Conservation (phyloP, 2,329 filamentous ascomycete species). For the Ophiocordyceps australis region DNA sequence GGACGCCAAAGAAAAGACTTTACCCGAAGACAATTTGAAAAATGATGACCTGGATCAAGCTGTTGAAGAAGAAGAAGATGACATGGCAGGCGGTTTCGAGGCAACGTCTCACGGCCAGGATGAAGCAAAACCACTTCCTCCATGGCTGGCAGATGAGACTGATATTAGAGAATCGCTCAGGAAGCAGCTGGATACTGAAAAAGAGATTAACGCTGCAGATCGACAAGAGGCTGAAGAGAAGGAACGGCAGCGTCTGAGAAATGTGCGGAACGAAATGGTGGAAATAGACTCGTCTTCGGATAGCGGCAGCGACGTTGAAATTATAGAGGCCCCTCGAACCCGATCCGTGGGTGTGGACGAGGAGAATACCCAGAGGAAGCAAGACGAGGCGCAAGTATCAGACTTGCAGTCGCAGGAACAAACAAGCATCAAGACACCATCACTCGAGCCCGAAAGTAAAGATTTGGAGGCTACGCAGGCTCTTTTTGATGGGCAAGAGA, state of each 20-base stretch:
- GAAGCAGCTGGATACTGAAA: slow-evolving; percentile 36
- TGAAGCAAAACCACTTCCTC: slow-evolving; percentile 45
- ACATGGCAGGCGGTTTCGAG: slow-evolving; percentile 48
- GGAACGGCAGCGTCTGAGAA: slow-evolving; percentile 23
- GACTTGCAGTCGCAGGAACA: background rate
- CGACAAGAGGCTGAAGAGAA: slow-evolving; percentile 37
- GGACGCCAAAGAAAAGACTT: slow-evolving; percentile 7
- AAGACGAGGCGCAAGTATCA: slow-evolving; percentile 1
- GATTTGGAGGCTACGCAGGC: no score
- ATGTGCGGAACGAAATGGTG: slow-evolving; percentile 31
- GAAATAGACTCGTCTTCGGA: slow-evolving; percentile 45
- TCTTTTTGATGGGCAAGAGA: background rate
- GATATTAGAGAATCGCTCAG: slow-evolving; percentile 49
- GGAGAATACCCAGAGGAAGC: no score
- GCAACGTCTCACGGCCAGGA: slow-evolving; percentile 23
- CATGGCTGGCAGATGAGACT: slow-evolving; percentile 50
- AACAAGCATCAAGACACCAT: no score
- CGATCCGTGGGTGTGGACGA: no score
- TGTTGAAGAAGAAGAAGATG: slow-evolving; percentile 18
- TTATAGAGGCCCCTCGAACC: slow-evolving; percentile 33
- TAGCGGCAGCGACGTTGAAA: slow-evolving; percentile 35
- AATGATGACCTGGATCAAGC: slow-evolving; percentile 5
- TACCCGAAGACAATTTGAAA: no score
- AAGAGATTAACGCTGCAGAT: slow-evolving; percentile 46
- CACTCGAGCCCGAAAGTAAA: no score